These are phyloP conservation scores for Suillus tomentosus DNA, from an alignment of 768 basidiomycete species.

Conservation along the genomic window DNA sequence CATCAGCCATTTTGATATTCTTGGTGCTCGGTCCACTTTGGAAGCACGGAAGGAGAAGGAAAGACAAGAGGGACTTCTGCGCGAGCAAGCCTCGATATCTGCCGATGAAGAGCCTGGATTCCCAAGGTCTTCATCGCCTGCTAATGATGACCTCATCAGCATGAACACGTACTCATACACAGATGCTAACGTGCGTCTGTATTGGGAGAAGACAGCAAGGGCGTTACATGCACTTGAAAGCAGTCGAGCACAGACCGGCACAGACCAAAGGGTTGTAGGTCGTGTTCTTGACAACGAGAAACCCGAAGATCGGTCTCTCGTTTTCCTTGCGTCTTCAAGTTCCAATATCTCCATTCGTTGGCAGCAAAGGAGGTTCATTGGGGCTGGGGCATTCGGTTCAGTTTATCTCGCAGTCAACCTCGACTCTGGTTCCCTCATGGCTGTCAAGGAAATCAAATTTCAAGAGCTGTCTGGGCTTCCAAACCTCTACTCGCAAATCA, in stretches of 20 bases:
- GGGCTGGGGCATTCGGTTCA: conserved; percentile 98
- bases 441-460: conserved; percentile 98
- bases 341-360: conserved; percentile 95
- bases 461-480: conserved; percentile 90
- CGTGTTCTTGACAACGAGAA: conserved; percentile 94
- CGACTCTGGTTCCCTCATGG: conserved; percentile 95
- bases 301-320: conserved; percentile 89
- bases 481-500: conserved; percentile 88
- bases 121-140: conserved; percentile 40
- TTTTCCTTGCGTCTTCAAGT: conserved; percentile 93
- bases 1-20: conserved; percentile 96
- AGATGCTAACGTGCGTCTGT: conserved; percentile 67
- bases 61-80: conserved; percentile 62
- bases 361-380: conserved; percentile 98
- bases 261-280: conserved; percentile 78
- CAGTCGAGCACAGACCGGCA: conserved; percentile 56
- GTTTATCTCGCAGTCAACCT: conserved; percentile 98
- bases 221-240: conserved; percentile 68
- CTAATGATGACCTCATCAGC: conserved; percentile 36
- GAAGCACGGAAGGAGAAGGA: conserved; percentile 93
- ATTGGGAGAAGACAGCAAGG: conserved; percentile 71
- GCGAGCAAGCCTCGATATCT: conserved; percentile 54
- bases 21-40: conserved; percentile 86
- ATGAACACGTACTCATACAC: conserved; percentile 44
- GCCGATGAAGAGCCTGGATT: conserved; percentile 55